Base-by-base conservation (phyloP, 805 yeast species). In the Candida awuae region DNA sequence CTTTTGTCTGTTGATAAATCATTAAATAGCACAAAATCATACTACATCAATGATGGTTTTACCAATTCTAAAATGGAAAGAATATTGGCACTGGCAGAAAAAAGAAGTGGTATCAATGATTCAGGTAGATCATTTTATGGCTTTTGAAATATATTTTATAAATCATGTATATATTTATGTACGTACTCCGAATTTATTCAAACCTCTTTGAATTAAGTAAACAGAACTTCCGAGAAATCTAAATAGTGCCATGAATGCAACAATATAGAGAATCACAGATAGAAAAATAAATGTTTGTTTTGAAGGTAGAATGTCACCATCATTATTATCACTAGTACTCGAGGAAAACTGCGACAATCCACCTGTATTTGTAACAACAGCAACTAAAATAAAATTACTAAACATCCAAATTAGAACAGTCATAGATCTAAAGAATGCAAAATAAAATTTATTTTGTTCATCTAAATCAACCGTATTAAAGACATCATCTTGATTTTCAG, bases 341-440 rank as follows among this genome's bases (percentile, higher is more conserved):
- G 22, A 15, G 10, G 28, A 16, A 25, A 68, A 61, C 45, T 72
- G 70, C 43, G 69, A 71, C 27, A 83, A 63, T 6, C 96, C 96
- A 38, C 88, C 95, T 1, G 87, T 75, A 43, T 85, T 84, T 42
- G 87, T 69, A 8, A 92, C 96, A 13, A 86, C 71, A 0, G 88
- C 92, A 34, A 86, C 73, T 34, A 92, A 67, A 28, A 84, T 75
- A 49, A 85, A 80, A 56, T 92, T 92, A 28, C 94, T 77, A 42
- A 87, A 66, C 66, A 87, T 77, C 98, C 98, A 92, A 4, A 80
- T 59, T 43, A 92, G 68, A 17, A 92, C 95, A 1, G 94, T 94
- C 54, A 84, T 62, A 1, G 97, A 84, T 58, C 98, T 73, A 45
- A 90, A 75, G 48, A 84, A 77, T 0, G 97, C 97, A 61, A 85